A percentile compares a stretch with the other conserved stretches of the same genome.
Conservation (phyloP, 1,284 basidiomycete genomes). For the Apiotrichum sp. region DNA sequence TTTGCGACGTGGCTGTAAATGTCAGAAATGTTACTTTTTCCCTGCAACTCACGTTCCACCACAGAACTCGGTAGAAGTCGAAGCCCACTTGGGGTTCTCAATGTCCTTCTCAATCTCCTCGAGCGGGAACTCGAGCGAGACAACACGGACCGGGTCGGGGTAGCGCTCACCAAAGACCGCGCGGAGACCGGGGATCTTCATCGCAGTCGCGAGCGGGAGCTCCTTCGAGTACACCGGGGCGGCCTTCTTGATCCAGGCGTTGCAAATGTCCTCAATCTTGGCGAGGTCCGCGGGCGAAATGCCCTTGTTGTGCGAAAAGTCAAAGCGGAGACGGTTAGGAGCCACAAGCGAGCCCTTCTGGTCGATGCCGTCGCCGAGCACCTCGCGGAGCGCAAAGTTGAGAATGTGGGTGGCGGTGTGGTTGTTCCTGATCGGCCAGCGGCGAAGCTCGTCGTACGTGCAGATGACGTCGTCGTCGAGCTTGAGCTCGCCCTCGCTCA, state of each 20-base stretch:
- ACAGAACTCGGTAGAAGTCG: conserved; percentile 64
- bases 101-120: conserved; percentile 81
- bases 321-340: conserved; percentile 90
- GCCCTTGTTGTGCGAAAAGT: conserved; percentile 93
- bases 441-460: conserved; percentile 78
- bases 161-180: conserved; percentile 98
- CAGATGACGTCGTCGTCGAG: conserved; percentile 65
- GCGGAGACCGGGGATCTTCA: conserved; percentile 83
- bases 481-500: conserved; percentile 68
- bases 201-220: conserved; percentile 69
- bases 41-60: not conserved
- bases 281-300: conserved; percentile 67
- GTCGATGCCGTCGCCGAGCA: conserved; percentile 93
- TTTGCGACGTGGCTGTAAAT: conserved; percentile 71
- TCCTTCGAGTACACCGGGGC: conserved; percentile 86
- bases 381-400: conserved; percentile 86
- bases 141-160: conserved; percentile 94
- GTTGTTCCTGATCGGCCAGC: conserved; percentile 94
- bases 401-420: conserved; percentile 99
- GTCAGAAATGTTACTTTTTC: too few relatives aligned
- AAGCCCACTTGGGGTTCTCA: conserved; percentile 81
- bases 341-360: conserved; percentile 98
- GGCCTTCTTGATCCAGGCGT: conserved; percentile 85
- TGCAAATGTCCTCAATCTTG: conserved; percentile 76
- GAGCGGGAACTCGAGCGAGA: conserved; percentile 78